A percentile compares a stretch with the other conserved stretches of the same genome.
Conservation (phyloP, 208 protist species). For the Leishmania turanica region DNA sequence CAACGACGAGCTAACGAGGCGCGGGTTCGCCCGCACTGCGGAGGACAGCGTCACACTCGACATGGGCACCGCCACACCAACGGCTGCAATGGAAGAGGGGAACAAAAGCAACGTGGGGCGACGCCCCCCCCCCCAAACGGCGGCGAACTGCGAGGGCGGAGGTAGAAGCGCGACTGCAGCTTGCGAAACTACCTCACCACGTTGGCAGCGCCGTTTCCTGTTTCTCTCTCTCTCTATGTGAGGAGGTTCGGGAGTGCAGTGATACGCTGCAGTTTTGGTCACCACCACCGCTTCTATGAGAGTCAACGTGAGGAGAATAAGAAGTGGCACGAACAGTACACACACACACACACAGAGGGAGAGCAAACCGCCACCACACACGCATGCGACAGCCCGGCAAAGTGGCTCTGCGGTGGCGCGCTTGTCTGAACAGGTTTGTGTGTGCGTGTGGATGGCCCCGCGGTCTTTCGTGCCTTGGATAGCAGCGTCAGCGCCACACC, state of each 20-base stretch:
- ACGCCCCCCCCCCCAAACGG: not conserved
- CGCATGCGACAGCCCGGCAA: not conserved
- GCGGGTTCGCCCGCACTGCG: conserved; percentile 45
- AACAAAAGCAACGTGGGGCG: not conserved
- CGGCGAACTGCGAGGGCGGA: not conserved
- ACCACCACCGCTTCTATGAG: conserved; percentile 4
- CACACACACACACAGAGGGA: not conserved
- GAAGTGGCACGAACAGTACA: not conserved
- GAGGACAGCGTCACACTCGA: conserved; percentile 40
- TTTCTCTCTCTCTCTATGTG: not conserved
- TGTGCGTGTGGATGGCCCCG: not conserved
- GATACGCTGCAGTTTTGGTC: not conserved
- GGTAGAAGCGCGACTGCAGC: not conserved
- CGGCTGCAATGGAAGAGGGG: not conserved
- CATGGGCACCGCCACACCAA: conserved; percentile 16
- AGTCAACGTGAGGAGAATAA: not conserved
- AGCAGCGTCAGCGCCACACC: not conserved
- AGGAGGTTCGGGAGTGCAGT: not conserved
- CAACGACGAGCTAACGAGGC: conserved; percentile 62
- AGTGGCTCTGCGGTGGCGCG: not conserved
- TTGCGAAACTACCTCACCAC: not conserved
- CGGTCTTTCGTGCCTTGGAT: not conserved
- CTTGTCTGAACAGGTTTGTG: not conserved
- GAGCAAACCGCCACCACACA: not conserved
- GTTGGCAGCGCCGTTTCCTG: not conserved